Base-by-base conservation (phyloP, 805 yeast genomes). In the Saccharomycopsis sp. region DNA sequence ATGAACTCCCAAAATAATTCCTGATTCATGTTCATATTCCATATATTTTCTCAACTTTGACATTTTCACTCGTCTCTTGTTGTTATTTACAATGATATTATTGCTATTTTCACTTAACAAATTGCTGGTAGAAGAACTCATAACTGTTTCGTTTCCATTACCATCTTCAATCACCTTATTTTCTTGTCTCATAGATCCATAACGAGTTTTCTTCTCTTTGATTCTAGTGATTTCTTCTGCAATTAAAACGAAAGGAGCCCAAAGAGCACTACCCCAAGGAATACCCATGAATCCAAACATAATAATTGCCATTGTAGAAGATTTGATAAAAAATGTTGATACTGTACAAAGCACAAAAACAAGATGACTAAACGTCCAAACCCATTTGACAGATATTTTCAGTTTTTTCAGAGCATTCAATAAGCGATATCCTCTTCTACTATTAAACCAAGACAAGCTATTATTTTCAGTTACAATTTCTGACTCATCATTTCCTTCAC, bases 161-260 rank as follows among this genome's bases (percentile, higher is more conserved):
- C 26, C 26, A 23, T 23, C 26, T 10, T 8, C 6, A 23, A 6
- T 23, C 10, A 23, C 26, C 26, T 23, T 23, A 23, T 23, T 23
- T 14, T 28, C 13, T 28, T 28, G 15, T 10, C 6, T 10, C 15
- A 28, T 9, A 5, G 10, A n/a, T 10, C 31, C 54, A n/a, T 51
- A 40, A 4, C 43, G 44, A 0, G 65, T 57, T 42, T 68, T 69
- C 21, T 67, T 60, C 47, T 67, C 73, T 45, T 68, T 70, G 23
- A 72, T 68, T 39, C 76, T 56, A 23, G 75, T 62, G 14, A 72
- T 61, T 46, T 73, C 79, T 49, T 73, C 77, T 26, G 79, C 70
- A 9, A 76, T 73, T 29, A 76, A 51, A 1, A 74, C 75, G 54
- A 74, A 76, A 5, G 83, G 83, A 2, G 77, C 75, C 83, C 83